These are phyloP conservation scores for Hymenochaete sp. DNA, from an alignment of 1,284 basidiomycete species.

Conservation along the genomic window DNA sequence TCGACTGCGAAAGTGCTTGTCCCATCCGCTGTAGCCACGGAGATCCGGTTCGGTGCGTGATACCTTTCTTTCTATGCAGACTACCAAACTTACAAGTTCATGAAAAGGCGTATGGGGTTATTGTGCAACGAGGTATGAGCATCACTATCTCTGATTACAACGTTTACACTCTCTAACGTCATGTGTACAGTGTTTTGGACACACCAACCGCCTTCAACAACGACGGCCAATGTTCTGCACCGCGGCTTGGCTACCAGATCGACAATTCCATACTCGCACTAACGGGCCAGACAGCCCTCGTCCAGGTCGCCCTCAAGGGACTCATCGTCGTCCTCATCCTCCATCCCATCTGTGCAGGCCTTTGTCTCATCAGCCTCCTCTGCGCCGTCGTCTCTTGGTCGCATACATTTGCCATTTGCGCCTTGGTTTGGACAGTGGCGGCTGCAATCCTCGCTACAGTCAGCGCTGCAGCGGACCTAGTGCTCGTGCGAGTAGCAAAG, in stretches of 20 bases:
- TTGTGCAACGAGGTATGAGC: neutral
- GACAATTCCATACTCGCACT: conserved; percentile 33
- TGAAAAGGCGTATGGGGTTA: too few species aligned
- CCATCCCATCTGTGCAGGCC: conserved; percentile 49
- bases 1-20: conserved; percentile 31
- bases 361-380: conserved; percentile 40
- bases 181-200: conserved; percentile 26
- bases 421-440: conserved; percentile 48
- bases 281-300: conserved; percentile 37
- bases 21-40: conserved; percentile 46
- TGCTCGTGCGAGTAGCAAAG: conserved; percentile 44
- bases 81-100: too few species aligned
- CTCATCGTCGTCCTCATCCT: conserved; percentile 47
- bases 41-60: conserved; percentile 67
- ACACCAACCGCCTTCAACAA: conserved; percentile 25
- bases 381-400: conserved; percentile 30
- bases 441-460: conserved; percentile 45
- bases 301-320: conserved; percentile 42
- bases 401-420: conserved; percentile 42
- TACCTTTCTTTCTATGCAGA: conserved; percentile 40
- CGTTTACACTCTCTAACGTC: neutral
- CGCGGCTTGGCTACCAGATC: conserved; percentile 40
- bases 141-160: neutral
- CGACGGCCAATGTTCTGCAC: conserved; percentile 44
- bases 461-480: conserved; percentile 53